phyloP scores from a whole-genome alignment of 2,329 filamentous ascomycete species.

The Thelonectria rubi region DNA sequence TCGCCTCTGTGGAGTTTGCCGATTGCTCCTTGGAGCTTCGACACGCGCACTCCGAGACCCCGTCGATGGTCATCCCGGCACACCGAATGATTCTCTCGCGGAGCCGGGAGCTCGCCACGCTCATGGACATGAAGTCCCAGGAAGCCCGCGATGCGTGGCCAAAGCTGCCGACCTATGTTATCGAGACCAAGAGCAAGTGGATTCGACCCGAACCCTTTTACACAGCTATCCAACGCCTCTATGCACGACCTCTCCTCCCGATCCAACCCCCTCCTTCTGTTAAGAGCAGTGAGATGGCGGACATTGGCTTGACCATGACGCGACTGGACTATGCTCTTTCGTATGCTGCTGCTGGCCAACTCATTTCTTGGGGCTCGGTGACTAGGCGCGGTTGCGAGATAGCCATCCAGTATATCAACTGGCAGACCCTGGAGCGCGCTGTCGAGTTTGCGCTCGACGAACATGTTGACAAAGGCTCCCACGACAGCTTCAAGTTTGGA shows the following conservation, averaged over 20 bases:
- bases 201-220: conserved; percentile 65
- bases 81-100: conserved; percentile 66
- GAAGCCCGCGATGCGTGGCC: conserved; percentile 36
- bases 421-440: conserved; percentile 69
- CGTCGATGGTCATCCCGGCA: conserved; percentile 57
- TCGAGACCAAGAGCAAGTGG: conserved; percentile 62
- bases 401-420: conserved; percentile 65
- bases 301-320: conserved; percentile 53
- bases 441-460: conserved; percentile 66
- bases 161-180: conserved; percentile 45
- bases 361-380: conserved; percentile 65
- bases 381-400: conserved; percentile 67
- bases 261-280: conserved; percentile 42
- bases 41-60: conserved; percentile 47
- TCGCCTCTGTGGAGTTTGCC: conserved; percentile 45
- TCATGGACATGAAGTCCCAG: conserved; percentile 45
- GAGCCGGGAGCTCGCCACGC: conserved; percentile 49
- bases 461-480: conserved; percentile 46
- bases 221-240: conserved; percentile 65
- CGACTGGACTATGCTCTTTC: conserved; percentile 67
- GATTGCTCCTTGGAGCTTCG: conserved; percentile 59
- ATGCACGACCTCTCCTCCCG: conserved; percentile 61
- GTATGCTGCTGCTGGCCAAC: conserved; percentile 70
- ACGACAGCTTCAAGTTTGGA: conserved; percentile 60
- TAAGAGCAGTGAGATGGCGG: conserved; percentile 45